Evolutionary conservation across 768 basidiomycete genomes (phyloP).

Genomic region (Kwoniella dejecticola): DNA sequence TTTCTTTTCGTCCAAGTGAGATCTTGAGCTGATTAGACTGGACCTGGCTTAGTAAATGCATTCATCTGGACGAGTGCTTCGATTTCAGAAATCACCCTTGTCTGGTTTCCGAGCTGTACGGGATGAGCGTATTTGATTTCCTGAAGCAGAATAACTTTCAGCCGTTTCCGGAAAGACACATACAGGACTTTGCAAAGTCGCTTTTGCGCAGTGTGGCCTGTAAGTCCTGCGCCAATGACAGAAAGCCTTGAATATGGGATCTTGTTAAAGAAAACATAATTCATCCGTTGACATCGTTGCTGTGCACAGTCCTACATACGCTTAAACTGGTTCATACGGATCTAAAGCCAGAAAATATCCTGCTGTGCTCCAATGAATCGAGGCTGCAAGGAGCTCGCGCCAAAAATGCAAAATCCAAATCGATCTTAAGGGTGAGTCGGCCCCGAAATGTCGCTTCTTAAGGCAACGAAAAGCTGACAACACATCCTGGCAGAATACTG

Average conservation of each 20-base stretch:
- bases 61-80: constrained; percentile 90
- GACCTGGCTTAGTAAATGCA: constrained; percentile 98
- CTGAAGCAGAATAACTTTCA: constrained; percentile 96
- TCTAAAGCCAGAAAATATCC: constrained; percentile 97
- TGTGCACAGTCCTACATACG: constrained; percentile 77
- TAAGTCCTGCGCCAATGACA: no score
- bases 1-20: no score
- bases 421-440: constrained; percentile 62
- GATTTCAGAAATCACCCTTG: constrained; percentile 98
- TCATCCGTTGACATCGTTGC: neutral
- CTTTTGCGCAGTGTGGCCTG: constrained; percentile 90
- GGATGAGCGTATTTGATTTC: constrained; percentile 98
- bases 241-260: no score
- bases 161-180: constrained; percentile 93
- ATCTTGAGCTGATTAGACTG: no score
- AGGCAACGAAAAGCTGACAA: neutral
- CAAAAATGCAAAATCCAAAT: constrained; percentile 66
- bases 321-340: constrained; percentile 93
- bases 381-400: constrained; percentile 45
- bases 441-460: neutral
- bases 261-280: neutral
- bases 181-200: constrained; percentile 91
- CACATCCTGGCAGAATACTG: constrained; percentile 63
- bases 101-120: constrained; percentile 89
- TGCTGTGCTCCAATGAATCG: constrained; percentile 83